phyloP scores from a whole-genome alignment of 345 rosid species.

The Gynandropsis gynandra region DNA sequence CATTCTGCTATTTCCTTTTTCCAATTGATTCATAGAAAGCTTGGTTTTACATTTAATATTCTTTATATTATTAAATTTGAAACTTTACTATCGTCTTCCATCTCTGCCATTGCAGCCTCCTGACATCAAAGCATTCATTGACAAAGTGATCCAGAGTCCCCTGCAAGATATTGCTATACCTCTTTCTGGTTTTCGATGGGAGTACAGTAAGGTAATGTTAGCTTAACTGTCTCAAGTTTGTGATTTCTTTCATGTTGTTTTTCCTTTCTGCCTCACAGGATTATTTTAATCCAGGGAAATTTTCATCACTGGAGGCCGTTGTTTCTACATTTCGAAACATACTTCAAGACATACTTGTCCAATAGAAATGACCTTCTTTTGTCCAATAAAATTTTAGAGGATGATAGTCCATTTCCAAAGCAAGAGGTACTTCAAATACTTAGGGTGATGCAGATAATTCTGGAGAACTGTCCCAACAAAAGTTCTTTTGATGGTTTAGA shows the following conservation, averaged over 20 bases:
- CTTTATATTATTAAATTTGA: slow-evolving; percentile 5
- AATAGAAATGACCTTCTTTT: slow-evolving; percentile 74
- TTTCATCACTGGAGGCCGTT: slow-evolving; percentile 97
- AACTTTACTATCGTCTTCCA: neutral
- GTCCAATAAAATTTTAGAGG: slow-evolving; percentile 65
- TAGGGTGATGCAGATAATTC: slow-evolving; percentile 76
- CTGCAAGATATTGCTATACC: slow-evolving; percentile 94
- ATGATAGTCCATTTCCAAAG: slow-evolving; percentile 70
- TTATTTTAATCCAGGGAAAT: slow-evolving; percentile 59
- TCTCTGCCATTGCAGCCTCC: slow-evolving; percentile 59
- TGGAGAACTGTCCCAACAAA: slow-evolving; percentile 89
- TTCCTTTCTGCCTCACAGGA: slow-evolving; percentile 21
- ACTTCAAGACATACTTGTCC: slow-evolving; percentile 74
- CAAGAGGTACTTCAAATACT: slow-evolving; percentile 78
- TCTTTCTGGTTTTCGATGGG: slow-evolving; percentile 93
- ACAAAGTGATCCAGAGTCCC: slow-evolving; percentile 95
- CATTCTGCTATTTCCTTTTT: neutral
- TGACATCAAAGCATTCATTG: slow-evolving; percentile 75
- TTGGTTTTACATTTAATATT: neutral
- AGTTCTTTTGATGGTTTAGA: slow-evolving; percentile 89
- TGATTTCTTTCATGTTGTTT: neutral
- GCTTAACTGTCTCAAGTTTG: slow-evolving; percentile 1
- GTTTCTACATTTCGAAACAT: slow-evolving; percentile 86
- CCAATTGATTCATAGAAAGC: neutral
- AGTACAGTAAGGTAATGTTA: slow-evolving; percentile 63